Conservation (phyloP, 306 rosid species). For the Delonix regia region DNA sequence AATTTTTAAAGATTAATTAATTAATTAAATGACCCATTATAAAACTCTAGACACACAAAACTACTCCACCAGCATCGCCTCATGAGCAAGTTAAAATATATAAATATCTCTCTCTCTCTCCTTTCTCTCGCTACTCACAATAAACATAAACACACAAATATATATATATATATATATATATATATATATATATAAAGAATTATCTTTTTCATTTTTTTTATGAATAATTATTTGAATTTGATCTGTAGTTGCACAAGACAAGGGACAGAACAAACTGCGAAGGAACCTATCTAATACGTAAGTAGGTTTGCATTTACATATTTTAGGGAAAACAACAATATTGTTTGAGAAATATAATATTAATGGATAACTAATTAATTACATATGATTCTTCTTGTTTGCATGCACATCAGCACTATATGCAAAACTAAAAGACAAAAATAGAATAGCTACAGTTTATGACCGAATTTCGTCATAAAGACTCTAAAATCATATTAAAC, state of each 20-base stretch:
- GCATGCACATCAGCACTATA: not conserved
- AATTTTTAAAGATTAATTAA: not conserved
- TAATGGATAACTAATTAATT: not conserved
- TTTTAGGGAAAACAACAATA: not conserved
- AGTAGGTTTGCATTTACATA: not conserved
- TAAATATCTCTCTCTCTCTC: not conserved
- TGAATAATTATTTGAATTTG: not conserved
- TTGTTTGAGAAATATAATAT: not conserved
- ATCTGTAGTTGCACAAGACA: not conserved
- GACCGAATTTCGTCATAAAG: no score
- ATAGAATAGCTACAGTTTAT: no score
- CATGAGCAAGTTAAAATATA: not conserved
- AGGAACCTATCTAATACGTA: constrained; percentile 14
- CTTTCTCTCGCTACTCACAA: not conserved
- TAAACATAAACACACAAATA: no score
- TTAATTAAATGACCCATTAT: not conserved
- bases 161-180: no score
- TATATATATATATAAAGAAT: no score
- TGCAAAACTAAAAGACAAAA: not conserved
- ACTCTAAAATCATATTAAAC: no score
- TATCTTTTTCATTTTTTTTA: not conserved
- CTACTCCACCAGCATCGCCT: not conserved
- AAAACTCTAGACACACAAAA: not conserved
- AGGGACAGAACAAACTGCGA: not conserved
- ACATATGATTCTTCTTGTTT: not conserved